phyloP scores from a whole-genome alignment of 2,329 filamentous ascomycete species.

The Fusarium redolens region DNA sequence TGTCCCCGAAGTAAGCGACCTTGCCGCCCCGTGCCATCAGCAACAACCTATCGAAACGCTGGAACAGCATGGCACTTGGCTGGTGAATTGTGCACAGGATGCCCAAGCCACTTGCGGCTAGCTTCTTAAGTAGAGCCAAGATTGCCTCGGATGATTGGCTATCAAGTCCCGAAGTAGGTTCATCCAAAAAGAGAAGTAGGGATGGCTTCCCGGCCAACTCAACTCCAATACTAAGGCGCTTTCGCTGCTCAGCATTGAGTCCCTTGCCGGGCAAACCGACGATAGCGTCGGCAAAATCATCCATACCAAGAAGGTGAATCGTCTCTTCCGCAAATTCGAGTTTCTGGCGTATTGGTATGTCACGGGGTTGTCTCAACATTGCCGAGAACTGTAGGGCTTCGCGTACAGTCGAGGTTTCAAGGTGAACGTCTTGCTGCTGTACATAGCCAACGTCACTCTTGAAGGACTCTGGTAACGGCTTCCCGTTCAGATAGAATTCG shows the following conservation, averaged over 20 bases:
- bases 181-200: slow-evolving; percentile 70
- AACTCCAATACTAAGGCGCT: slow-evolving; percentile 70
- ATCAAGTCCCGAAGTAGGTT: slow-evolving; percentile 57
- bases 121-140: background rate
- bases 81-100: slow-evolving; percentile 67
- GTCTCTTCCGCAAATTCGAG: slow-evolving; percentile 68
- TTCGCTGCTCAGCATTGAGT: slow-evolving; percentile 71
- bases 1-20: slow-evolving; percentile 76
- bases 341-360: slow-evolving; percentile 61
- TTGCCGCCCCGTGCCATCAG: slow-evolving; percentile 73
- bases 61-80: slow-evolving; percentile 65
- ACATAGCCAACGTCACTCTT: background rate
- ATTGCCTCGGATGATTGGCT: slow-evolving; percentile 4
- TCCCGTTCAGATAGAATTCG: background rate
- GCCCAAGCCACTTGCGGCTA: slow-evolving; percentile 43
- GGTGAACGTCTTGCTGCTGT: slow-evolving; percentile 52
- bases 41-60: slow-evolving; percentile 68
- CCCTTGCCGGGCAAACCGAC: slow-evolving; percentile 72
- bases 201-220: slow-evolving; percentile 67
- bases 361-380: slow-evolving; percentile 65
- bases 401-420: slow-evolving; percentile 65
- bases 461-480: background rate
- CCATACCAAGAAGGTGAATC: slow-evolving; percentile 74
- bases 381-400: slow-evolving; percentile 67
- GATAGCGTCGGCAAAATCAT: slow-evolving; percentile 73